Base-by-base conservation (phyloP, 208 protist species). In the Leptomonas seymouri region DNA sequence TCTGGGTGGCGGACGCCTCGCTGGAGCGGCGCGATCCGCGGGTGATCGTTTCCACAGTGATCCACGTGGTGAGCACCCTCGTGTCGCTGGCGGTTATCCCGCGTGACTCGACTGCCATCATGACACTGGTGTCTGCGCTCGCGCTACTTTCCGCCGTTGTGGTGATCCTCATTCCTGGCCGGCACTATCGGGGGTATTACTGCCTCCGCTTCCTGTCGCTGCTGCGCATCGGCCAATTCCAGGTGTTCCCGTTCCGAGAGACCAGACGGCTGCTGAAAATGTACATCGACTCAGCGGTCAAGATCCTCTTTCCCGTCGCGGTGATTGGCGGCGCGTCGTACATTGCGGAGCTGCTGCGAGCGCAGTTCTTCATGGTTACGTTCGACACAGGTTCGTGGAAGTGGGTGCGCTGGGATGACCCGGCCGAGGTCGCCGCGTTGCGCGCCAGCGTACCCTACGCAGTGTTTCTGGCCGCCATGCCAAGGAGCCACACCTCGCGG, bases 161-260 rank as follows among this genome's bases (percentile, higher is more conserved):
- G 30, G 44, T 83, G 16, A 60, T 84, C 6, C 70, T 82, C 14
- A 20, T 83, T 9, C 68, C 72, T 0, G 54, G 36, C n/a, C 48
- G 36, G 1, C 44, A 25, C 16, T 72, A 73, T 39, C 44, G 49
- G 46, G 62, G 46, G 3, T 78, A 74, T 46, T 89, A 89, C 62
- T 80, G 74, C 56, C 42, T 88, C 28, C 76, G 83, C 28, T 94
- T 87, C 56, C 23, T 91, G 0, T 94, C 89, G n/a, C 65, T 91
- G 57, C 46, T 91, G 8, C 84, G 89, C 8, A 36, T 91, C 15
- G 78, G 72, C 2, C 89, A 94, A 68, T 48, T 94, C 3, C 81
- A 89, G 71, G 69, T 89, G 3, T 80, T 80, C 42, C 83, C 80
- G 7, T 85, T 90, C 25, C 51, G 59, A 0, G 45, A 65, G 20